Evolutionary conservation across 1,139 yeast genomes (phyloP).

Genomic region (Yamadazyma triangularis): DNA sequence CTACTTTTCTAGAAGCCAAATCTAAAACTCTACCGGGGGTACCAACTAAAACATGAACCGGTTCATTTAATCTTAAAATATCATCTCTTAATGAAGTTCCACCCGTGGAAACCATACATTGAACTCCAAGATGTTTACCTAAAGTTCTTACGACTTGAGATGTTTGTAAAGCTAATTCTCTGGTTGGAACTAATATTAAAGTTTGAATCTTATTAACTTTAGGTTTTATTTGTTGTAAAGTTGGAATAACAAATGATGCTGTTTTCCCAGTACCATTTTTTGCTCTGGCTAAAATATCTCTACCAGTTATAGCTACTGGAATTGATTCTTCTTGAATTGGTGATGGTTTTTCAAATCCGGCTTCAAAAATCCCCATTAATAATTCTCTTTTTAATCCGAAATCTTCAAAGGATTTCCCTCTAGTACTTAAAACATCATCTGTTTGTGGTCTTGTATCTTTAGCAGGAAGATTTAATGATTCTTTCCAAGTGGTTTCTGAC

Average conservation of each 20-base stretch:
- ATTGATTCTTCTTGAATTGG: slow-evolving; percentile 98
- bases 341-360: slow-evolving; percentile 97
- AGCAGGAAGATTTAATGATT: slow-evolving; percentile 66
- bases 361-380: slow-evolving; percentile 97
- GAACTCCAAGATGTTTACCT: slow-evolving; percentile 87
- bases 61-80: slow-evolving; percentile 85
- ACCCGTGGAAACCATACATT: slow-evolving; percentile 98
- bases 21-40: slow-evolving; percentile 97
- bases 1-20: slow-evolving; percentile 82
- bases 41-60: slow-evolving; percentile 88
- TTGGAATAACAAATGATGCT: slow-evolving; percentile 90
- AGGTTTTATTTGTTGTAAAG: slow-evolving; percentile 80
- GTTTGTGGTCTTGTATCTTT: slow-evolving; percentile 93
- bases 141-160: slow-evolving; percentile 97
- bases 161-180: slow-evolving; percentile 95
- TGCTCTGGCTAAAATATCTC: slow-evolving; percentile 96
- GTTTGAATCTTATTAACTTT: slow-evolving; percentile 83
- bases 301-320: slow-evolving; percentile 92
- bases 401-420: slow-evolving; percentile 90
- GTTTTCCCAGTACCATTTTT: slow-evolving; percentile 99
- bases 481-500: slow-evolving; percentile 52
- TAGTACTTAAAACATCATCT: slow-evolving; percentile 89
- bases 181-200: slow-evolving; percentile 83
- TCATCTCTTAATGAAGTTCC: slow-evolving; percentile 95
- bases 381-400: slow-evolving; percentile 87